These are phyloP conservation scores for Scytalidium lignicola DNA, from an alignment of 2,329 filamentous ascomycete genomes.

Conservation along the genomic window DNA sequence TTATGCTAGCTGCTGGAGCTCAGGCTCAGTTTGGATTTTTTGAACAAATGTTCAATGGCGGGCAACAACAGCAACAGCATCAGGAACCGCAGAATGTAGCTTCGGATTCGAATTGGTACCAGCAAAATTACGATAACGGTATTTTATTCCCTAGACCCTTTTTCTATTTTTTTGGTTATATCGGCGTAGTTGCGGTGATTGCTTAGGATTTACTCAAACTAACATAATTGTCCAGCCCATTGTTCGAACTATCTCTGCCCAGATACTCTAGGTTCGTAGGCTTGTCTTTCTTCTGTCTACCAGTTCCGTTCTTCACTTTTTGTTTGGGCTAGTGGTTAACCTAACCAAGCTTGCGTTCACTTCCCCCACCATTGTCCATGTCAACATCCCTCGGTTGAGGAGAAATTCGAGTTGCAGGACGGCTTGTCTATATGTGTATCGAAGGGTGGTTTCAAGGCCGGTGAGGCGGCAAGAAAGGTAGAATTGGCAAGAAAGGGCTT, in stretches of 20 bases:
- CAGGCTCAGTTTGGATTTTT: conserved; percentile 94
- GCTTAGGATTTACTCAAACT: background rate
- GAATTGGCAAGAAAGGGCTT: conserved; percentile 76
- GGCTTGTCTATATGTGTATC: conserved; percentile 69
- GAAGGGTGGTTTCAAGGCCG: conserved; percentile 67
- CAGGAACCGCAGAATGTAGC: conserved; percentile 72
- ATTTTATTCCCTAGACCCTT: conserved; percentile 44
- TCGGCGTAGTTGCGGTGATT: background rate
- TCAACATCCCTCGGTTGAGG: conserved; percentile 68
- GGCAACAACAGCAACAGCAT: conserved; percentile 45
- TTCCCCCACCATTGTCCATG: conserved; percentile 98
- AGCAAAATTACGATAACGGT: conserved; percentile 64
- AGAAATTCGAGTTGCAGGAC: conserved; percentile 71
- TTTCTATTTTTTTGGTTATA: background rate
- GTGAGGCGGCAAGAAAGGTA: conserved; percentile 69
- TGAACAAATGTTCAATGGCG: conserved; percentile 87
- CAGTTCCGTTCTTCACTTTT: background rate
- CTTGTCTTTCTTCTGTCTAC: background rate
- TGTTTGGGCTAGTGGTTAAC: background rate
- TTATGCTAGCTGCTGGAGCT: conserved; percentile 53
- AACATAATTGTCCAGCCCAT: conserved; percentile 49
- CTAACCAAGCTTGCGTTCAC: conserved; percentile 71
- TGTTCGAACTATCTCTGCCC: conserved; percentile 95
- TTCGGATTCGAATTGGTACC: conserved; percentile 80
- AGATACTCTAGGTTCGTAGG: conserved; percentile 60